Base-by-base conservation (phyloP, 164 flowering plant species). In the Vitis labrusca region DNA sequence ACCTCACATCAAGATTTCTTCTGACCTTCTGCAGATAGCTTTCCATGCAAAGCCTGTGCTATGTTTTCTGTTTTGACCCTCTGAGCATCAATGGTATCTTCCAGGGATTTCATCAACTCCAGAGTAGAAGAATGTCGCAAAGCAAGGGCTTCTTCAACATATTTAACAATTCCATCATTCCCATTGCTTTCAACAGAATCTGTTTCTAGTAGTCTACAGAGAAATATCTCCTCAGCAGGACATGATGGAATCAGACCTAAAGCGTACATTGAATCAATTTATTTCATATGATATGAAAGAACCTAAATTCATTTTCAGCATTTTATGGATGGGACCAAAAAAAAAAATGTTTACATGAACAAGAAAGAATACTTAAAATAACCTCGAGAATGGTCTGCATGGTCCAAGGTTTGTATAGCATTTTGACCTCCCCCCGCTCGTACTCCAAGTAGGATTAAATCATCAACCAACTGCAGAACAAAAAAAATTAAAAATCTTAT, bases 161-260 rank as follows among this genome's bases (percentile, higher is more conserved):
- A 63, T 63, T 77, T 79, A 51, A 69, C 68, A 23, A 61, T 70
- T 50, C 32, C 87, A 72, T 72, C 82, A 75, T 67, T 69, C 49
- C 68, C 80, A 61, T 4, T 68, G 16, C 75, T 65, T 62, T 80
- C 77, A 65, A 83, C 63, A 8, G 87, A 75, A 70, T 80, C 79
- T 48, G 58, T 68, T 64, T 85, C 72, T 55, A 96, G 73, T 62
- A 96, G 87, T 74, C 92, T 90, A 74, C 84, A 86, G 50, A 96
- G 91, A 80, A 96, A 93, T 48, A 85, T 88, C 67, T 92, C 88
- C 76, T 93, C 98, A 14, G 86, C 77, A 57, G 90, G 80, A 77
- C 97, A 89, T 10, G 91, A 81, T 30, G 93, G 88, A 71, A 82
- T 74, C 57, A 81, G 78, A 79, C 91, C 98, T 93, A 52, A 50